A percentile compares a stretch with the other conserved stretches of the same genome.
phyloP scores from a whole-genome alignment of 257 asterid species.

The Thymus mandschuricus region DNA sequence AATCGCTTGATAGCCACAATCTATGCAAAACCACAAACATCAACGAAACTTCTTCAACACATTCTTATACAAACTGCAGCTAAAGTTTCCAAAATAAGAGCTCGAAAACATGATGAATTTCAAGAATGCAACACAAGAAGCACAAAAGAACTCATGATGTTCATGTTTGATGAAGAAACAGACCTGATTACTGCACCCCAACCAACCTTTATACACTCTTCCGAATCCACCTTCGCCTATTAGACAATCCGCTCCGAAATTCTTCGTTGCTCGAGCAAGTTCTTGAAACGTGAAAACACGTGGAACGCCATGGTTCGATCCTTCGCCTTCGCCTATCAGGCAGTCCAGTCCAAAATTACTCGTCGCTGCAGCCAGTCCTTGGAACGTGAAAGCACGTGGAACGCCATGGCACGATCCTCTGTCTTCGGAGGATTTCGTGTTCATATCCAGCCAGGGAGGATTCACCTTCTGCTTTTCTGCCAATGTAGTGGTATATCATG shows the following conservation, averaged over 20 bases:
- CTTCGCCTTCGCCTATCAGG: constrained; percentile 45
- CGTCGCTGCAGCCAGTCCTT: background rate
- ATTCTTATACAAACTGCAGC: background rate
- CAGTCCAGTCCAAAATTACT: constrained; percentile 71
- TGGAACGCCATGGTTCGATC: background rate
- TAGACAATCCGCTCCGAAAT: constrained; percentile 71
- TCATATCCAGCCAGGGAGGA: background rate
- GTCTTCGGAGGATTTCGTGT: background rate
- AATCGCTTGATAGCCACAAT: background rate
- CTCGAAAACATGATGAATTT: background rate
- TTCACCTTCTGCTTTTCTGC: background rate
- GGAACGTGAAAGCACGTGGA: background rate
- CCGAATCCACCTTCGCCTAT: constrained; percentile 86
- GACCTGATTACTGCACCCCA: constrained; percentile 13
- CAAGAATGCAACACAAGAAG: background rate
- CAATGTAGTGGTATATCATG: background rate
- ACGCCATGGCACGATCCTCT: background rate
- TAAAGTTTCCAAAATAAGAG: background rate
- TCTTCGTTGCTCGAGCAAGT: constrained; percentile 26
- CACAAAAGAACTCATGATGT: background rate
- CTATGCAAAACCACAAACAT: background rate
- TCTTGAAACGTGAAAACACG: background rate
- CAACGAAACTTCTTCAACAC: background rate
- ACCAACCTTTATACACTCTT: constrained; percentile 64
- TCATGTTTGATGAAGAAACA: background rate